These are phyloP conservation scores for Casuarina cunninghamiana DNA, from an alignment of 306 rosid species.

Conservation along the genomic window DNA sequence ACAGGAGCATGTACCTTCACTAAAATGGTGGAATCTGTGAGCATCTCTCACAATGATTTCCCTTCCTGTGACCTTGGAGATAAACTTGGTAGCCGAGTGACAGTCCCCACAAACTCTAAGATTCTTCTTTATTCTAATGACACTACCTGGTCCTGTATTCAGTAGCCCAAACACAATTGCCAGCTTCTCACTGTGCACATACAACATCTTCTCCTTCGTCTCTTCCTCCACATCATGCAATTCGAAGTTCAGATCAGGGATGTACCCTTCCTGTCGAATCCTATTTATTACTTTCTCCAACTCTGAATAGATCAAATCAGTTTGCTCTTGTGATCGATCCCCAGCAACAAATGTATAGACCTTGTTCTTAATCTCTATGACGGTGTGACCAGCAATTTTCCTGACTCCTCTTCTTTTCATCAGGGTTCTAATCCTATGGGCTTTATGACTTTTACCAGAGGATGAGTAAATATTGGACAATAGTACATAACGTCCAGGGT, in stretches of 20 bases:
- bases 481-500: conserved; percentile 43
- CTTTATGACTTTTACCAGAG: conserved; percentile 31
- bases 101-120: conserved; percentile 52
- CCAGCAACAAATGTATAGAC: conserved; percentile 45
- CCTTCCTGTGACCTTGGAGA: conserved; percentile 38
- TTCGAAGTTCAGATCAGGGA: conserved; percentile 38
- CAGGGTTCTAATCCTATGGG: conserved; percentile 33
- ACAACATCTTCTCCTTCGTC: conserved; percentile 43
- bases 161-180: conserved; percentile 43
- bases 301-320: conserved; percentile 34
- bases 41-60: conserved; percentile 44
- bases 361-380: conserved; percentile 38
- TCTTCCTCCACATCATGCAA: conserved; percentile 44
- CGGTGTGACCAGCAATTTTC: conserved; percentile 41
- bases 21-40: conserved; percentile 49
- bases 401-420: conserved; percentile 44
- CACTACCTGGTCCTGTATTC: conserved; percentile 20
- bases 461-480: conserved; percentile 47
- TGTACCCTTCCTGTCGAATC: conserved; percentile 39
- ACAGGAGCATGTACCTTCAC: conserved; percentile 44
- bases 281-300: conserved; percentile 36
- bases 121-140: conserved; percentile 41
- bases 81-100: conserved; percentile 40
- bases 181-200: conserved; percentile 44
- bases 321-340: conserved; percentile 34